Conservation (phyloP, 371 early-diverging fungal species). For the Coemansia sp. region DNA sequence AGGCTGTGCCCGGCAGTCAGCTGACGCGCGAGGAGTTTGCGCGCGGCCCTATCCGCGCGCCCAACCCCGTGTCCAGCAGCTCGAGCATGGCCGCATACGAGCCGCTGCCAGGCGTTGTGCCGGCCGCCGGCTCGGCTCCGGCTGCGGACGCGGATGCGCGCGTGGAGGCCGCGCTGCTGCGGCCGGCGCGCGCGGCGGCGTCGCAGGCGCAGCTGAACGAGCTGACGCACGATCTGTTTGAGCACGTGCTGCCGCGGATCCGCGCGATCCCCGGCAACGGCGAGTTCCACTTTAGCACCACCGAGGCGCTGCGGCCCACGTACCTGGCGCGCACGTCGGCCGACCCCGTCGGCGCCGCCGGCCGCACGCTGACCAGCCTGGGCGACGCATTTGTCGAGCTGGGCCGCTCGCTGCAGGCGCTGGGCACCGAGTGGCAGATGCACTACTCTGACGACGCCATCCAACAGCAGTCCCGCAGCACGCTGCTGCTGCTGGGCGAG, state of each 20-base stretch:
- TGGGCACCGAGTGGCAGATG: conserved; percentile 35
- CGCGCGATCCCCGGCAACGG: conserved; percentile 26
- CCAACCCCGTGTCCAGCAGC: conserved; percentile 6
- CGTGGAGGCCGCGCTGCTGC: neutral
- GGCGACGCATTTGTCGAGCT: conserved; percentile 40
- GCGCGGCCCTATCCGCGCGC: conserved; percentile 10
- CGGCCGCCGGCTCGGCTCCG: neutral
- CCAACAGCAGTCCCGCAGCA: conserved; percentile 10
- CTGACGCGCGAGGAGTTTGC: conserved; percentile 24
- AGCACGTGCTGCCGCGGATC: conserved; percentile 24
- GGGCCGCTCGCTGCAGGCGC: conserved; percentile 27
- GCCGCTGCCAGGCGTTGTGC: conserved; percentile 20
- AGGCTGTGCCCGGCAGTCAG: conserved; percentile 7
- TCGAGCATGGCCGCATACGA: conserved; percentile 10
- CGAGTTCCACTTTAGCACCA: conserved; percentile 14
- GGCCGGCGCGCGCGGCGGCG: conserved; percentile 1
- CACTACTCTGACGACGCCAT: neutral
- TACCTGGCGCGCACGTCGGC: conserved; percentile 18
- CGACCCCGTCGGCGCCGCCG: conserved; percentile 13
- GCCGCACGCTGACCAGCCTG: conserved; percentile 18
- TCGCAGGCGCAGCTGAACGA: conserved; percentile 36
- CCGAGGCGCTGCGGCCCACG: conserved; percentile 2
- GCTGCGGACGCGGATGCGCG: neutral
- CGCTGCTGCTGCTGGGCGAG: conserved; percentile 14
- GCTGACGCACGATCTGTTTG: conserved; percentile 25